Evolutionary conservation across 805 yeast genomes (phyloP), one percentile per base, ranked within the genome.

Genomic region (Ogataea ganodermae): DNA sequence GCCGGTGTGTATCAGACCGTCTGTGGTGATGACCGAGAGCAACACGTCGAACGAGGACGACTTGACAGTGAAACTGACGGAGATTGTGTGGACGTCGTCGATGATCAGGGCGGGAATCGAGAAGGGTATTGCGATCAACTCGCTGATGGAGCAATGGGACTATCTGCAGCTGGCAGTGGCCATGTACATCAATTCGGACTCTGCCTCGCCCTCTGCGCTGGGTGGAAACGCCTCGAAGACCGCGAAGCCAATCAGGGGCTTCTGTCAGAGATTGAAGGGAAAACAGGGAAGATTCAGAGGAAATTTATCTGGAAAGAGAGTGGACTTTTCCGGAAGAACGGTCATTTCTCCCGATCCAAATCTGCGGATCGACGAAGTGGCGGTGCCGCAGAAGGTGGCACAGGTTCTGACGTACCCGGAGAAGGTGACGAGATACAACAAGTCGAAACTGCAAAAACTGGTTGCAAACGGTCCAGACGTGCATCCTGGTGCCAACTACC

Each of bases 221-320:
- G 96, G 96, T 2, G 86, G 87, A 22, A 72, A 74, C 52, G 78
- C 77, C 37, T 57, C 73, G 16, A 71, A 80, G 52, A 76, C 84
- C 27, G 79, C 81, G 1, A 86, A 86, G 58, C 94, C 94, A 7
- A 94, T 94, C 51, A 76, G 98, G 62, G 99, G 97, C 4, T 83
- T 94, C 55, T 94, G 99, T 67, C 99, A 94, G 73, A 81, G 99
- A 63, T 76, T 94, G 55, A 94, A 94, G 71, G 99, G 99, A 67
- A 94, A 94, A 59, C 98, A 94, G 71, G 99, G 99, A 62, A 85
- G 99, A 65, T 95, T 94, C 73, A 81, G 99, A 75, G 99, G 99
- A 57, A 94, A 94, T 63, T 72, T 94, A 58, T 90, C 97, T 1
- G 99, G 99, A 69, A 94, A 94, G 69, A 87, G 99, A 74, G 99